These are phyloP conservation scores for Fraxinus velutina DNA, from an alignment of 305 asterid species.

Conservation along the genomic window DNA sequence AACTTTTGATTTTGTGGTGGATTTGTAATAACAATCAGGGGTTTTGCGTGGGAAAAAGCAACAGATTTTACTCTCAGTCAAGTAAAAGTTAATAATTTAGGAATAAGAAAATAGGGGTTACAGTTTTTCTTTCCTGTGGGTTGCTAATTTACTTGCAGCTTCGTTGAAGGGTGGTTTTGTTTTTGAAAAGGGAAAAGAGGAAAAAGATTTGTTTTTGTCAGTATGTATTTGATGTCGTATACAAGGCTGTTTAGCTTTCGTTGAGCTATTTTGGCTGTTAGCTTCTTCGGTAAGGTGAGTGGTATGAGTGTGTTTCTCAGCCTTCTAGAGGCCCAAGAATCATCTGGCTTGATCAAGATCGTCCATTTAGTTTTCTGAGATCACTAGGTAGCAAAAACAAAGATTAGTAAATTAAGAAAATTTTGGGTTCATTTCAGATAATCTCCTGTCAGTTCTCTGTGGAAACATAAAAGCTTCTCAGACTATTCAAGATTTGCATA, in stretches of 20 bases:
- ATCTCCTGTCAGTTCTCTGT: constrained; percentile 31
- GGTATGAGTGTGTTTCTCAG: constrained; percentile 36
- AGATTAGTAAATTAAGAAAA: constrained; percentile 9
- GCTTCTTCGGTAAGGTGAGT: constrained; percentile 42
- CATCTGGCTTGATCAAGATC: constrained; percentile 50
- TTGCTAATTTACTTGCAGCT: constrained; percentile 22
- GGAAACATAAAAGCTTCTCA: constrained; percentile 12
- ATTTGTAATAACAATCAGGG: constrained; percentile 1
- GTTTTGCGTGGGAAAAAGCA: not conserved
- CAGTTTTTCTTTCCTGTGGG: constrained; percentile 17
- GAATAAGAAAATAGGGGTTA: constrained; percentile 7
- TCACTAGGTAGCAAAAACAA: constrained; percentile 23
- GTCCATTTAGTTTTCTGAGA: constrained; percentile 37
- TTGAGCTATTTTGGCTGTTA: constrained; percentile 62
- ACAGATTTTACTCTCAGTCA: not conserved
- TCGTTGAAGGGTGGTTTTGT: constrained; percentile 18
- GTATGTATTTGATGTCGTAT: constrained; percentile 20
- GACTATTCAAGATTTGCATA: constrained; percentile 13
- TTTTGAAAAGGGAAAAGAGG: constrained; percentile 19
- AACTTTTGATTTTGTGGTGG: not conserved
- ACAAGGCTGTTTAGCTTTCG: constrained; percentile 45
- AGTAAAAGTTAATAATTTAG: not conserved
- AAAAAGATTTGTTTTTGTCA: constrained; percentile 22
- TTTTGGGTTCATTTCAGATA: constrained; percentile 27
- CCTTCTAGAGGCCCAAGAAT: constrained; percentile 37